These are phyloP conservation scores for Cerrena zonata DNA, from an alignment of 1,284 basidiomycete species.

Conservation along the genomic window DNA sequence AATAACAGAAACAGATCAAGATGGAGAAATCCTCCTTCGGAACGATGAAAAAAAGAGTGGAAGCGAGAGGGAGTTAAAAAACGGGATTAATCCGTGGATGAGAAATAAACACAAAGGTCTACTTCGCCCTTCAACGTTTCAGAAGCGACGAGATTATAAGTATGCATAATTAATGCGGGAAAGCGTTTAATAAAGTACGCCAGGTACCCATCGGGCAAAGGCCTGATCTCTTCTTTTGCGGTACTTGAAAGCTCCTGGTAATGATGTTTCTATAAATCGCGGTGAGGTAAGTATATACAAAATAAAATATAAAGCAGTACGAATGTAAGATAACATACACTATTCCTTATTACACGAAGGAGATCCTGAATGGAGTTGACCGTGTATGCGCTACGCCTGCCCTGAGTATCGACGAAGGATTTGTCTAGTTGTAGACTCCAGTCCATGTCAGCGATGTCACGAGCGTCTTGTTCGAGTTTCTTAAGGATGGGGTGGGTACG, in stretches of 20 bases:
- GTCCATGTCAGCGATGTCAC: conserved; percentile 73
- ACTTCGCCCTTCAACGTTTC: conserved; percentile 68
- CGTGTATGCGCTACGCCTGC: conserved; percentile 96
- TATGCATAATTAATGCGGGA: conserved; percentile 86
- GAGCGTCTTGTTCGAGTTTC: conserved; percentile 68
- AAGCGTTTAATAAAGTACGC: conserved; percentile 90
- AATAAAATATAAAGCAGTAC: neutral
- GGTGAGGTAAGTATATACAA: no score
- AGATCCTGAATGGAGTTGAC: conserved; percentile 86
- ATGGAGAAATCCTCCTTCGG: no score
- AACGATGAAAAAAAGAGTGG: no score
- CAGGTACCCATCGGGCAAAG: conserved; percentile 89
- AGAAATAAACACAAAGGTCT: conserved; percentile 83
- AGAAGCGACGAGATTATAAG: conserved; percentile 72
- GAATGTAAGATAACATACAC: conserved; percentile 47
- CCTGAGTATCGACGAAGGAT: conserved; percentile 86
- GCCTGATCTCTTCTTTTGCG: conserved; percentile 80
- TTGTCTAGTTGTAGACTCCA: conserved; percentile 87
- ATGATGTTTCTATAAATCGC: conserved; percentile 93
- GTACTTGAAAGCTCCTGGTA: conserved; percentile 92
- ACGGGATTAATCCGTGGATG: conserved; percentile 35
- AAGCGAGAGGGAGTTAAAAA: no score
- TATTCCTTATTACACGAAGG: conserved; percentile 88
- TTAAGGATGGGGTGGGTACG: conserved; percentile 76
- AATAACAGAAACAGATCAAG: no score